Base-by-base conservation (phyloP, 1,284 basidiomycete genomes). In the Somion occarium region DNA sequence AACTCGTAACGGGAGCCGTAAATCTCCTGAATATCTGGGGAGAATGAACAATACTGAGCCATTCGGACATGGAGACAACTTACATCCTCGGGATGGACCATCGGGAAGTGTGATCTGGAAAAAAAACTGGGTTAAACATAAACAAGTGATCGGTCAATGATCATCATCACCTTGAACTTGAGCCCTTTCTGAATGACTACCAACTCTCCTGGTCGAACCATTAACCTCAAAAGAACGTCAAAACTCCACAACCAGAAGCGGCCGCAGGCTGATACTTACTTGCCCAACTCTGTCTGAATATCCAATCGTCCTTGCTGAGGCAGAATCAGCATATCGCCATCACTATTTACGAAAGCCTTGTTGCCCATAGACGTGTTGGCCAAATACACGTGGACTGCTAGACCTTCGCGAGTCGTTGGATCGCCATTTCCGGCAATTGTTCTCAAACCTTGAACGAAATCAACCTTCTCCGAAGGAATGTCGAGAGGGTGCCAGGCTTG, bases 271-370 rank as follows among this genome's bases (percentile, higher is more conserved):
- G n/a, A n/a, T n/a, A 55, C 78, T 58, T 56, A 82, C 77, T 74
- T 78, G 51, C 85, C 85, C 54, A 84, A 78, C 66, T 88, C 85
- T 3, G 85, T 87, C 64, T 82, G 81, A 48, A 88, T 76, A 61
- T 85, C 80, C 54, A 88, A 64, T 23, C 82, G 72, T 9, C 83
- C 84, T 59, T 79, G 74, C 62, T 84, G 78, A 3, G 84, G 85
- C 5, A 87, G 69, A 57, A 88, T 80, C 57, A 87, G 65, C 68
- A 86, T 76, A 65, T 87, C 83, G 3, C 85, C 85, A 58, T 87
- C 84, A 43, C 74, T 80, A 60, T 85, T 84, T 61, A 78, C 78
- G 64, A 86, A 83, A 9, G 83, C 82, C 57, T 72, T 75, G 48
- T 78, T 80, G 30, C 70, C 75, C 85, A 88, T 88, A 9, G 78